phyloP scores from a whole-genome alignment of 148 eudicot genomes.

The Silene conica region DNA sequence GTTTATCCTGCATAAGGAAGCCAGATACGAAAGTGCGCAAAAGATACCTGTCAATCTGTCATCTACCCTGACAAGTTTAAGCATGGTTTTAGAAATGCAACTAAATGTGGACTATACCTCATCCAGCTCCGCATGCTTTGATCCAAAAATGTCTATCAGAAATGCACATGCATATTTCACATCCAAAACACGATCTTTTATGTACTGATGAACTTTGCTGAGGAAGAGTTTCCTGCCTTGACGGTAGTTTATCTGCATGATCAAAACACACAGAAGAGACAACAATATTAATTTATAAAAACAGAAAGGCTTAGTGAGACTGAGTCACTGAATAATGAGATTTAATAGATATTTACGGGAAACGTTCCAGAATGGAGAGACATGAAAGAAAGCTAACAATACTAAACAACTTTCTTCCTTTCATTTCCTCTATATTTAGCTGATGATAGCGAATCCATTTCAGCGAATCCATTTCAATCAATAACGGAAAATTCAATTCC shows the following conservation, averaged over 20 bases:
- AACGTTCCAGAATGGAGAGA: neutral
- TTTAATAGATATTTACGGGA: neutral
- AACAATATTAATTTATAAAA: slow-evolving; percentile 3
- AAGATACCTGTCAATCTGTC: slow-evolving; percentile 3
- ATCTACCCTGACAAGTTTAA: neutral
- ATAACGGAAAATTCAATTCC: neutral
- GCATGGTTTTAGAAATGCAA: neutral
- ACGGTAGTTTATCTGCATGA: slow-evolving; percentile 57
- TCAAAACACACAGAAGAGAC: slow-evolving; percentile 12
- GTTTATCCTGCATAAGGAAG: slow-evolving; percentile 58
- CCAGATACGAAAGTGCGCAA: slow-evolving; percentile 8
- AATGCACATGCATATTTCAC: slow-evolving; percentile 95
- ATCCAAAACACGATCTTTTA: slow-evolving; percentile 82
- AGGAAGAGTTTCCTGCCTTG: slow-evolving; percentile 75
- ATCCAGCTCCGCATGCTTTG: slow-evolving; percentile 50
- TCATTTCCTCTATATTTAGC: neutral
- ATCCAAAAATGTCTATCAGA: slow-evolving; percentile 51
- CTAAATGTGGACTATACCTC: slow-evolving; percentile 48
- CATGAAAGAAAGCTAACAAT: neutral
- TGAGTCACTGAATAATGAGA: neutral
- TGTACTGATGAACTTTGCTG: slow-evolving; percentile 82
- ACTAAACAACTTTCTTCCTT: neutral
- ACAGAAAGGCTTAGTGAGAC: neutral
- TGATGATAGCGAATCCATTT: neutral
- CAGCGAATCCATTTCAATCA: neutral